Conservation (phyloP, 2,329 filamentous ascomycete genomes). For the Alternaria sp. region DNA sequence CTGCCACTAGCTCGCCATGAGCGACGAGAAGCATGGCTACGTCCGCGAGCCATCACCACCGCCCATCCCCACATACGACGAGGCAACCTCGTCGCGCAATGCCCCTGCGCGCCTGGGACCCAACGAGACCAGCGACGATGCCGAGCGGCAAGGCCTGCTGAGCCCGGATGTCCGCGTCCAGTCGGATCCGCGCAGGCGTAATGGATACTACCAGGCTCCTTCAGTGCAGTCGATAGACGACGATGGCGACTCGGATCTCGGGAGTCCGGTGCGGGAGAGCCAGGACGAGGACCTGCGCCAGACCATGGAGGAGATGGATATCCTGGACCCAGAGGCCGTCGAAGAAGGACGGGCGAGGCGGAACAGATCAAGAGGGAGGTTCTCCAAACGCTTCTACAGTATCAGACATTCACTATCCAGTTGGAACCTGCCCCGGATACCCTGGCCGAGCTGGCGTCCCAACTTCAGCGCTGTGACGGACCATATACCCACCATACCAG, state of each 20-base stretch:
- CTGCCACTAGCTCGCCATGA: constrained; percentile 37
- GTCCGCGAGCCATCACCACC: constrained; percentile 59
- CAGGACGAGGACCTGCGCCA: constrained; percentile 68
- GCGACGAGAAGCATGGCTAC: constrained; percentile 53
- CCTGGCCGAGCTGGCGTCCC: constrained; percentile 38
- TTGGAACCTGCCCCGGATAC: constrained; percentile 59
- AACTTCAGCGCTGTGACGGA: constrained; percentile 39
- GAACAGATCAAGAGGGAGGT: constrained; percentile 47
- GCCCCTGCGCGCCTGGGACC: constrained; percentile 61
- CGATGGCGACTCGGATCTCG: constrained; percentile 60
- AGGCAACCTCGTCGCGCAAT: constrained; percentile 71
- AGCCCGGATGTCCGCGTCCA: constrained; percentile 55
- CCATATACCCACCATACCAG: constrained; percentile 55
- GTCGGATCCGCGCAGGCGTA: constrained; percentile 44
- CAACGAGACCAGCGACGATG: constrained; percentile 72
- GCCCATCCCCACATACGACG: constrained; percentile 85
- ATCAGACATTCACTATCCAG: constrained; percentile 67
- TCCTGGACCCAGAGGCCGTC: constrained; percentile 48
- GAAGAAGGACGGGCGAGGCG: constrained; percentile 43
- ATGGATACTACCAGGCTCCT: constrained; percentile 73
- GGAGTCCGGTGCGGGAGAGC: constrained; percentile 64
- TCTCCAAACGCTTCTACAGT: constrained; percentile 66
- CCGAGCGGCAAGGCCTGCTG: constrained; percentile 81
- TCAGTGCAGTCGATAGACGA: constrained; percentile 86
- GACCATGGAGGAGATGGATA: constrained; percentile 79